phyloP scores from a whole-genome alignment of 106 monocot species.

The Dendrobium nobile region DNA sequence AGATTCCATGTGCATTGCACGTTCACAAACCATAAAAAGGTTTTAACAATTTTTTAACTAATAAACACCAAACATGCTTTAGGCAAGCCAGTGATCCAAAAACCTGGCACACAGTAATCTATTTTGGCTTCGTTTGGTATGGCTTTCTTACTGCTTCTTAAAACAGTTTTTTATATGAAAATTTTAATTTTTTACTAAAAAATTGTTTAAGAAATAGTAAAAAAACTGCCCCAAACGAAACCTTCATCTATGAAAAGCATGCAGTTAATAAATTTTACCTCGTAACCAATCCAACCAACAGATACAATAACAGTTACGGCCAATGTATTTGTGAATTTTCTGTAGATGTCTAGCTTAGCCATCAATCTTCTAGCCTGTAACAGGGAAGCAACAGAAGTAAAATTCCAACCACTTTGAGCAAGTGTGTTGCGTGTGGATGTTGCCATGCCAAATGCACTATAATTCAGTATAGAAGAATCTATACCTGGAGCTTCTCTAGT shows the following conservation, averaged over 20 bases:
- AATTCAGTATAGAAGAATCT: not conserved
- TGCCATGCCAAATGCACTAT: not conserved
- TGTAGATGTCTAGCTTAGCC: constrained; percentile 82
- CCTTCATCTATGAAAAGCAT: not conserved
- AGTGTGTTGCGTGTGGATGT: not conserved
- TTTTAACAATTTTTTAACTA: not conserved
- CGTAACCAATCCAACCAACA: constrained; percentile 80
- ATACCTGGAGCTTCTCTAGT: constrained; percentile 88
- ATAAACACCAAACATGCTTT: not conserved
- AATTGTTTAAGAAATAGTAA: too few species aligned
- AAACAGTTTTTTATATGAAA: too few species aligned
- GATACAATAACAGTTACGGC: constrained; percentile 76
- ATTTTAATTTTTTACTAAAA: too few species aligned
- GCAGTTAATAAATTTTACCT: constrained; percentile 38
- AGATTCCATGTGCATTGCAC: not conserved
- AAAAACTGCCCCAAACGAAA: too few species aligned
- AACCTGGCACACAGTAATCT: too few species aligned
- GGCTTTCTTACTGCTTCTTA: too few species aligned
- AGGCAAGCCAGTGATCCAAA: too few species aligned
- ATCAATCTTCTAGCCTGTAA: constrained; percentile 64
- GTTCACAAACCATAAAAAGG: not conserved
- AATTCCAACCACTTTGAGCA: not conserved
- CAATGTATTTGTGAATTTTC: constrained; percentile 90
- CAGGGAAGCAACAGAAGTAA: constrained; percentile 1
- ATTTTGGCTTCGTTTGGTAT: too few species aligned